phyloP scores from a whole-genome alignment of 805 yeast genomes.

The Yamadazyma takamatsuzukensis region DNA sequence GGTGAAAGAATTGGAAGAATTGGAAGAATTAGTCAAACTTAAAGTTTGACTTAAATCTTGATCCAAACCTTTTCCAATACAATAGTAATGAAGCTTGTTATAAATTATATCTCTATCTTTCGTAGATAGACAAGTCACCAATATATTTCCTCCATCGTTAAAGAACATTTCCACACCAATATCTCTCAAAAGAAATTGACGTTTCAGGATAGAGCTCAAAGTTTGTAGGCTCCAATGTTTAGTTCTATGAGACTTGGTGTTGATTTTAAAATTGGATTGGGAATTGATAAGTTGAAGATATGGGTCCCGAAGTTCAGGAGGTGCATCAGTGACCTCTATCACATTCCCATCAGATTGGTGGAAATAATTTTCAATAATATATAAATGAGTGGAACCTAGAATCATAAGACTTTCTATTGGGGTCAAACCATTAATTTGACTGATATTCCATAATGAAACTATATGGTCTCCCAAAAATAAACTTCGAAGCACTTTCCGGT shows the following conservation, averaged over 20 bases:
- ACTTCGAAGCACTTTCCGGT: constrained; percentile 69
- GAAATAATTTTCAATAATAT: constrained; percentile 68
- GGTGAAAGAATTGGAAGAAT: constrained; percentile 20
- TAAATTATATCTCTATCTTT: constrained; percentile 56
- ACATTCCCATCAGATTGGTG: constrained; percentile 51
- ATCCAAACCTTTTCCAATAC: constrained; percentile 51
- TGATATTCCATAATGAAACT: constrained; percentile 68
- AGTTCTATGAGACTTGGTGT: constrained; percentile 39
- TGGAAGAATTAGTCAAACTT: constrained; percentile 46
- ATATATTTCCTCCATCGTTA: constrained; percentile 64
- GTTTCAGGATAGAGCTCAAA: constrained; percentile 61
- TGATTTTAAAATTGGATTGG: constrained; percentile 27
- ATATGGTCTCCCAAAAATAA: constrained; percentile 69
- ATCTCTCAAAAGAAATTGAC: constrained; percentile 75
- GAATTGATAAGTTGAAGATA: constrained; percentile 63
- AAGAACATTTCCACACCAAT: constrained; percentile 79
- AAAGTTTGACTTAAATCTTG: constrained; percentile 52
- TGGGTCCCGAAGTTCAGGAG: constrained; percentile 59
- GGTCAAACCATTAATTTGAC: constrained; percentile 72
- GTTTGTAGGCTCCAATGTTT: constrained; percentile 59
- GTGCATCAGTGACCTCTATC: constrained; percentile 64
- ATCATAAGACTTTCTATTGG: constrained; percentile 74
- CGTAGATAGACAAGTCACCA: constrained; percentile 60
- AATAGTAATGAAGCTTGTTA: constrained; percentile 44
- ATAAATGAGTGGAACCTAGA: constrained; percentile 60